Conservation (phyloP, 768 basidiomycete species). For the Multifurca ochricompacta region DNA sequence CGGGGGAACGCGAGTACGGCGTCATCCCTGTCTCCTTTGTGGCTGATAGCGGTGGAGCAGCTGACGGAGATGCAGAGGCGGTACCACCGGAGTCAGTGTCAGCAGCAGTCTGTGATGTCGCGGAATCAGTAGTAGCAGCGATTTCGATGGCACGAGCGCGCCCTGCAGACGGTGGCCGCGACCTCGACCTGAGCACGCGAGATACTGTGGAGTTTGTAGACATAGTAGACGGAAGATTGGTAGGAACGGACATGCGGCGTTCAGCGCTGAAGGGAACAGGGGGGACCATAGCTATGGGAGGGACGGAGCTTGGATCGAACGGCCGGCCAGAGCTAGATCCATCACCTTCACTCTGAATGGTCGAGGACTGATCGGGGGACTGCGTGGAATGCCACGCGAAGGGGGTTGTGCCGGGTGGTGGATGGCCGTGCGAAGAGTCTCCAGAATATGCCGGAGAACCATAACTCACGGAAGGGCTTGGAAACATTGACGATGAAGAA, state of each 20-base stretch:
- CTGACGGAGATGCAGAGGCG: slow-evolving; percentile 17
- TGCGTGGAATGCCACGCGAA: slow-evolving; percentile 63
- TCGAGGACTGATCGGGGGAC: slow-evolving; percentile 31
- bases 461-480: slow-evolving; percentile 46
- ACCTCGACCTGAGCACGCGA: slow-evolving; percentile 48
- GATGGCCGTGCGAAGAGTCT: slow-evolving; percentile 57
- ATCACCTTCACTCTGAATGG: slow-evolving; percentile 23
- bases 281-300: slow-evolving; percentile 40
- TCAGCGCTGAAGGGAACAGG: slow-evolving; percentile 53
- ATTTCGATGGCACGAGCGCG: slow-evolving; percentile 34
- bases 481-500: slow-evolving; percentile 61
- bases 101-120: slow-evolving; percentile 19
- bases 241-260: slow-evolving; percentile 70
- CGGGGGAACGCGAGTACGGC: slow-evolving; percentile 93
- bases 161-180: slow-evolving; percentile 28
- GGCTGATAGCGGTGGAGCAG: slow-evolving; percentile 34
- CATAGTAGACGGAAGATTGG: slow-evolving; percentile 36
- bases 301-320: slow-evolving; percentile 38
- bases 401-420: slow-evolving; percentile 52
- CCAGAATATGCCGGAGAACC: slow-evolving; percentile 52
- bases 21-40: slow-evolving; percentile 37
- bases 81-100: slow-evolving; percentile 17
- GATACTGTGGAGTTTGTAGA: slow-evolving; percentile 37
- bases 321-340: slow-evolving; percentile 31
- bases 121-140: slow-evolving; percentile 30